Evolutionary conservation across 306 rosid genomes (phyloP), one percentile per base, ranked within the genome.

Genomic region (Canavalia gladiata): DNA sequence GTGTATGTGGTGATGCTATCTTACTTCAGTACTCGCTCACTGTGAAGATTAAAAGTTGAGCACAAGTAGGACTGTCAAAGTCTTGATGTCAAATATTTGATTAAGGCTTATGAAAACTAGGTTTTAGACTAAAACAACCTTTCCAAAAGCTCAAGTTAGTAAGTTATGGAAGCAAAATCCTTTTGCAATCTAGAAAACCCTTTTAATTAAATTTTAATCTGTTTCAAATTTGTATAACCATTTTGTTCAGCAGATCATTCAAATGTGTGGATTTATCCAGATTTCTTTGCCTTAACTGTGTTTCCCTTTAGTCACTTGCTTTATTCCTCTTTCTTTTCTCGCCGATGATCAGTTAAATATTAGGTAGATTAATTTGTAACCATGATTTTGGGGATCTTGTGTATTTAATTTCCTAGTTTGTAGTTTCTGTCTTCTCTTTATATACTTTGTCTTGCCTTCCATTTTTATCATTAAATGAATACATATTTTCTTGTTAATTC

Each of bases 141-240:
- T 59, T 58, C 30, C 41, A 71, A 43, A 69, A 29, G 28, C 58
- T 46, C 10, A 45, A 9, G 55, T 47, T 29, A 30, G 25, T 18
- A 18, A 18, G 25, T 18, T 18, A 18, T 18, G 25, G 25, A 18
- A 18, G 25, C 25, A 18, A 18, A 18, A 18, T 18, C 25, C 25
- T 18, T 18, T 18, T 18, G 30, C 25, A 45, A 68, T 68, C 28
- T 29, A 68, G 55, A 43, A 45, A 43, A 43, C 35, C 55, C 55
- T 68, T 47, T 45, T 29, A 18, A 18, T 0, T 8, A 68, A 4
- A 8, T 41, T 41, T 42, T 41, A 41, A 41, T 42, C 51, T 7
- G 42, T 18, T 41, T 18, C 72, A 18, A 41, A 66, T 30, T 59
- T 66, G 72, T 66, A 0, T 65, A 65, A 65, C n/a, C 50, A 41